Percentiles rank a stretch among this genome's conserved stretches.
Evolutionary conservation across 306 rosid genomes (phyloP).

Genomic region (Cucumis melo): DNA sequence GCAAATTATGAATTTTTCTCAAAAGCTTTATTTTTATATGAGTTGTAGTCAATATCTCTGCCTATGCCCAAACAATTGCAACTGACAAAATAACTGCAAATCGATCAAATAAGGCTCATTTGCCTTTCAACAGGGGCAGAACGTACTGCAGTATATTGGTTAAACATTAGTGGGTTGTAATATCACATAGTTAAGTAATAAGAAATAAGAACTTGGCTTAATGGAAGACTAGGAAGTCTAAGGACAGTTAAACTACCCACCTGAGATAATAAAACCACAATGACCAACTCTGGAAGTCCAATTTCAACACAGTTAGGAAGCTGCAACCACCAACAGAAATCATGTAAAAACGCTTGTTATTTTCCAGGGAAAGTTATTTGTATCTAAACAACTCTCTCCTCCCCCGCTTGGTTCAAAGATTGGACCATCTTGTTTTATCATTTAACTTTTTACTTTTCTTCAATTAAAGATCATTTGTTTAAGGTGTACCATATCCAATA

Average conservation of each 20-base stretch:
- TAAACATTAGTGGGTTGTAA: constrained; percentile 2
- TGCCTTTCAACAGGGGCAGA: constrained; percentile 30
- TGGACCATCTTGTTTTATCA: not conserved
- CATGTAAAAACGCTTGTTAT: not conserved
- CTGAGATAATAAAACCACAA: constrained; percentile 57
- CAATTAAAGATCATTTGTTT: not conserved
- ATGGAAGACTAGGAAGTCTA: not conserved
- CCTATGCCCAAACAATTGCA: constrained; percentile 62
- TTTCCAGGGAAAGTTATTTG: not conserved
- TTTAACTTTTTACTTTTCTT: not conserved
- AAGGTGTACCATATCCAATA: no score
- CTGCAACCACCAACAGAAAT: constrained; percentile 27
- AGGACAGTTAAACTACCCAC: constrained; percentile 21
- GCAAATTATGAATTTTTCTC: no score
- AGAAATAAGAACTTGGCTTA: not conserved
- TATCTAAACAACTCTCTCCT: not conserved
- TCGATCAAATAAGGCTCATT: constrained; percentile 26
- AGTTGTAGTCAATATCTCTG: constrained; percentile 68
- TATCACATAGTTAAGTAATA: not conserved
- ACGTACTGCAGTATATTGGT: constrained; percentile 49
- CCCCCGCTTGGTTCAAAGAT: not conserved
- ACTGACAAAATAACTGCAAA: constrained; percentile 46
- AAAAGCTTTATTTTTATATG: constrained; percentile 44
- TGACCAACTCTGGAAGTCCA: constrained; percentile 74
- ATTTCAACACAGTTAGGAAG: constrained; percentile 75